Evolutionary conservation across 2,329 filamentous ascomycete genomes (phyloP).

Genomic region (Lecanoromycetidae sp.): DNA sequence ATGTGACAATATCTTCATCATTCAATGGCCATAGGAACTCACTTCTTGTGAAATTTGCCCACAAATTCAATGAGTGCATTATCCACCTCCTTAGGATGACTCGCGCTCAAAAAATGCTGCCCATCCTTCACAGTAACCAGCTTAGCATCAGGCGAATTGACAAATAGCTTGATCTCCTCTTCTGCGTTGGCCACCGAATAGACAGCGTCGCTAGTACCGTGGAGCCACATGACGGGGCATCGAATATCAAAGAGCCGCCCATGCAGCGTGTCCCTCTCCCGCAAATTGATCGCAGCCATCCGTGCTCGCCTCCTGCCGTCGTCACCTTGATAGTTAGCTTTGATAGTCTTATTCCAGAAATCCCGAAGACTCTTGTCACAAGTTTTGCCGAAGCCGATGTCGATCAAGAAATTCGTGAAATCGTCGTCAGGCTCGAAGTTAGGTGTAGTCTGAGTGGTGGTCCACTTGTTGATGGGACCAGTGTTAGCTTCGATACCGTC

Average conservation of each 20-base stretch:
- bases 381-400: conserved; percentile 36
- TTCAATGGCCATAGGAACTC: too few relatives aligned
- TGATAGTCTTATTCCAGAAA: conserved; percentile 36
- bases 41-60: conserved; percentile 19
- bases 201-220: conserved; percentile 33
- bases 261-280: conserved; percentile 38
- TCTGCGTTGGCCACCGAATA: conserved; percentile 33
- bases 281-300: conserved; percentile 40
- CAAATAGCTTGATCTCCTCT: conserved; percentile 39
- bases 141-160: conserved; percentile 31
- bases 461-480: conserved; percentile 31
- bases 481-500: conserved; percentile 28
- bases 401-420: conserved; percentile 36
- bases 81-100: conserved; percentile 36
- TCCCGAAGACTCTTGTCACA: conserved; percentile 27
- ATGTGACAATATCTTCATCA: too few relatives aligned
- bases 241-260: conserved; percentile 34
- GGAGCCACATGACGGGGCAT: conserved; percentile 42
- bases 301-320: conserved; percentile 35
- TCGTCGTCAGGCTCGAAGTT: conserved; percentile 32
- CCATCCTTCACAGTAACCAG: conserved; percentile 36
- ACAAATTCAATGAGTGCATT: conserved; percentile 30
- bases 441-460: conserved; percentile 27
- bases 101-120: conserved; percentile 38
- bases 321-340: conserved; percentile 37